Percentiles rank a stretch among this genome's conserved stretches.
Evolutionary conservation across 23 red algal genomes (phyloP).

Genomic region (Gracilaria vermiculophylla): DNA sequence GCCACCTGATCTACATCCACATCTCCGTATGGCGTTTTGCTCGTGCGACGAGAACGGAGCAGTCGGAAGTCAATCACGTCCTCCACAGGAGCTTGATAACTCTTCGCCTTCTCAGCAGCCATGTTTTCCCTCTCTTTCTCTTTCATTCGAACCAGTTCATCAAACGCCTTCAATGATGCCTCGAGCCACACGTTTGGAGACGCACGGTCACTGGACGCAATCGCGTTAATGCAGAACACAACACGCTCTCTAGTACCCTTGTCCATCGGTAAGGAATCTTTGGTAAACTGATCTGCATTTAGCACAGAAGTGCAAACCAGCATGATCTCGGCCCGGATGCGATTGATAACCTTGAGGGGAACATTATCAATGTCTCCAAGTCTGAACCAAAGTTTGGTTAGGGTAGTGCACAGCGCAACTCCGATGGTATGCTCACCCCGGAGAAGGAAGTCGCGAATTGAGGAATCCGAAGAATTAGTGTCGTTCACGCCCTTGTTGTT

Average conservation of each 20-base stretch:
- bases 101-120: slow-evolving; percentile 72
- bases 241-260: slow-evolving; percentile 84
- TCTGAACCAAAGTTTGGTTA: slow-evolving; percentile 91
- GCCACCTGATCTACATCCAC: slow-evolving; percentile 66
- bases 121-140: slow-evolving; percentile 56
- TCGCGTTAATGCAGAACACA: slow-evolving; percentile 68
- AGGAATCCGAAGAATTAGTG: neutral
- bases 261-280: slow-evolving; percentile 69
- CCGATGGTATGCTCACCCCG: slow-evolving; percentile 82
- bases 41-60: slow-evolving; percentile 70
- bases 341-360: slow-evolving; percentile 38
- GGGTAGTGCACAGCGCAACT: slow-evolving; percentile 80
- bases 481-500: neutral
- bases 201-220: slow-evolving; percentile 19
- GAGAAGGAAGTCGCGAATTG: slow-evolving; percentile 77
- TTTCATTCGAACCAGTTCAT: slow-evolving; percentile 71
- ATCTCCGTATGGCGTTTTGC: slow-evolving; percentile 47
- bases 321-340: slow-evolving; percentile 85
- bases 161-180: slow-evolving; percentile 70
- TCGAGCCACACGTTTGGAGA: slow-evolving; percentile 56
- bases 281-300: slow-evolving; percentile 44
- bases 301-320: slow-evolving; percentile 86
- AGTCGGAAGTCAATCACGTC: slow-evolving; percentile 89
- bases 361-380: slow-evolving; percentile 46
- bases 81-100: slow-evolving; percentile 75